These are phyloP conservation scores for Pichia cephalocereana DNA, from an alignment of 805 yeast species.

Conservation along the genomic window DNA sequence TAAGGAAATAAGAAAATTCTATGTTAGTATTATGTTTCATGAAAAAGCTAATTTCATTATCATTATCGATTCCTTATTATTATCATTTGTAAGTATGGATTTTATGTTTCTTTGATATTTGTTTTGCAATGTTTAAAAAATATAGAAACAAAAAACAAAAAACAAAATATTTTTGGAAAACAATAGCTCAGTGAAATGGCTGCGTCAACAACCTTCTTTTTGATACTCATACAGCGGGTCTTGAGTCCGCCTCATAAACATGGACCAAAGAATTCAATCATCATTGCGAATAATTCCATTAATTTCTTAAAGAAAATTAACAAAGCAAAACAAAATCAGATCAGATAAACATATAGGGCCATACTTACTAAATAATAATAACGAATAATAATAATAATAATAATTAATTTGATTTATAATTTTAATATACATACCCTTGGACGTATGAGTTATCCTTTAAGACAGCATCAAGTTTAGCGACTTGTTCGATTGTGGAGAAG, in stretches of 20 bases:
- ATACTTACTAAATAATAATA: too few relatives aligned
- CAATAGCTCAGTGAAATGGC: constrained; percentile 10
- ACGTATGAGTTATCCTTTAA: constrained; percentile 91
- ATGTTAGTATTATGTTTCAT: too few relatives aligned
- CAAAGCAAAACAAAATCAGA: too few relatives aligned
- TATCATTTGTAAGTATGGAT: background rate
- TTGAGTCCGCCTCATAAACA: constrained; percentile 93
- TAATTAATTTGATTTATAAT: background rate
- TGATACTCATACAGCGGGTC: constrained; percentile 95
- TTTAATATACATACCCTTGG: constrained; percentile 72
- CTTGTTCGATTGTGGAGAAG: constrained; percentile 68
- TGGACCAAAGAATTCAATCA: constrained; percentile 81
- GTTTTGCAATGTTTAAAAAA: too few relatives aligned
- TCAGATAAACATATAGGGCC: too few relatives aligned
- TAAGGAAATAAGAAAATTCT: background rate
- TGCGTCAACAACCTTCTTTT: constrained; percentile 26
- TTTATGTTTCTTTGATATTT: too few relatives aligned
- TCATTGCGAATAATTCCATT: constrained; percentile 31
- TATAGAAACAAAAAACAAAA: too few relatives aligned
- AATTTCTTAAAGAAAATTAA: background rate
- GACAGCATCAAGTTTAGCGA: constrained; percentile 69
- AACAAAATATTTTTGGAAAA: background rate
- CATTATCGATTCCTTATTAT: too few relatives aligned
- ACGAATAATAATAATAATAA: too few relatives aligned
- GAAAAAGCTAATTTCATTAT: too few relatives aligned